Evolutionary conservation across 371 early-diverging fungal genomes (phyloP), one percentile per base, ranked within the genome.

Genomic region (Actinomucor elegans): DNA sequence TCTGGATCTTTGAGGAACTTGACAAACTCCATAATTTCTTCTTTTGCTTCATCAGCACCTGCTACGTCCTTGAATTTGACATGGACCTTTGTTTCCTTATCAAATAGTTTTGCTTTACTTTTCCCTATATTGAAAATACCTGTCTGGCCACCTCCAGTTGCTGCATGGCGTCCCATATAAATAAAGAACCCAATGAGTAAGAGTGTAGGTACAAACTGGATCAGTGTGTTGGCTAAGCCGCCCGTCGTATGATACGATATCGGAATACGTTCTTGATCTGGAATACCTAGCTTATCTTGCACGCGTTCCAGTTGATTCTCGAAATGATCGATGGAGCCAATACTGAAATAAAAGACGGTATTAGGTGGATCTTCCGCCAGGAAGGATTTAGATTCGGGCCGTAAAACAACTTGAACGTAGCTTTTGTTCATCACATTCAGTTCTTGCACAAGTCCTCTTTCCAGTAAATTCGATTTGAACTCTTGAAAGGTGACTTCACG

Each of bases 11-110:
- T 72, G 49, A 68, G 48, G 33, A 69, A 69, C 18, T 66, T 48
- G 4, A 68, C 73, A 36, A 66, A 63, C 32, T 67, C 68, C 34
- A 66, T 69, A n/a, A 68, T 43, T 44, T 68, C 73, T 48, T 72
- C 94, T 74, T 99, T 99, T 53, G 99, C 99, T 67, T 94, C 94
- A 72, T 99, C 99, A 75, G 99, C 93, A n/a, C 99, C 99, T 7
- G 99, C 99, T 2, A 99, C 99, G 73, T 99, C 99, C 79, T 97
- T 97, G 77, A 99, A 99, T 64, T 92, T 93, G 50, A 99, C 89
- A 58, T 90, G 80, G 47, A 98, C 88, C 40, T 94, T 92, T 1
- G 90, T 91, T 67, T 98, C 98, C 60, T 94, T 92, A 77, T 97
- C 98, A 79, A 87, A 98, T 80, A 97, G 66, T 73, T 90, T 92